phyloP scores from a whole-genome alignment of 306 rosid species.

The Casuarina glauca region DNA sequence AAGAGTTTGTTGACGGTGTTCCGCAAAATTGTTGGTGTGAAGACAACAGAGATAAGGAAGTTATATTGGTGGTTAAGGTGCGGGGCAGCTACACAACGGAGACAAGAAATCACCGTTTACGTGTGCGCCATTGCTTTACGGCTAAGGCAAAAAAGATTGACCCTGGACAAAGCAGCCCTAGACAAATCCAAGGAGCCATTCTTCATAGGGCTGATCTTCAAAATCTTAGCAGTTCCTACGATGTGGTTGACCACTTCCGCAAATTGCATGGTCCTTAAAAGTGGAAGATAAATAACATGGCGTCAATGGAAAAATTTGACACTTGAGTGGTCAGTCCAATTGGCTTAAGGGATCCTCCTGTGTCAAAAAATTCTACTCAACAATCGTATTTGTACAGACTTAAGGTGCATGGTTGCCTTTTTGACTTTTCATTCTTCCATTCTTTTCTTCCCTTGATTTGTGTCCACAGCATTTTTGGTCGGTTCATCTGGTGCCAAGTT shows the following conservation, averaged over 20 bases:
- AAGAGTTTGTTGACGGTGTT: constrained; percentile 81
- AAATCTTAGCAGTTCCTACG: constrained; percentile 62
- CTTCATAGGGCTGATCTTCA: constrained; percentile 84
- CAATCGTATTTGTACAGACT: constrained; percentile 26
- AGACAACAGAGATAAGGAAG: constrained; percentile 83
- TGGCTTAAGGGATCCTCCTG: not conserved
- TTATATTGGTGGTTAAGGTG: constrained; percentile 71
- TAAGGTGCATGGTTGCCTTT: constrained; percentile 7
- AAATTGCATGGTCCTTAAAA: constrained; percentile 56
- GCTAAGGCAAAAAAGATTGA: constrained; percentile 42
- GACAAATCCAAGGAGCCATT: constrained; percentile 53
- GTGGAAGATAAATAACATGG: constrained; percentile 23
- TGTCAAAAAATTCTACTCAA: constrained; percentile 4
- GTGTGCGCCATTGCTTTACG: constrained; percentile 73
- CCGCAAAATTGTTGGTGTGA: constrained; percentile 92
- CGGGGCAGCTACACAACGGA: constrained; percentile 53
- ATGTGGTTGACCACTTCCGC: constrained; percentile 69
- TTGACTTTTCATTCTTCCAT: not conserved
- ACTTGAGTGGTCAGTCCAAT: not conserved
- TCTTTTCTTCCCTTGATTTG: not conserved
- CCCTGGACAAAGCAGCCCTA: constrained; percentile 39
- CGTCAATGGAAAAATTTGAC: not conserved
- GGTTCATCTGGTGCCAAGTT: not conserved
- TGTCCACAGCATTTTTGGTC: constrained; percentile 1
- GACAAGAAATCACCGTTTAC: constrained; percentile 64